Base-by-base conservation (phyloP, 2,329 filamentous ascomycete species). In the Alternaria consortialis region DNA sequence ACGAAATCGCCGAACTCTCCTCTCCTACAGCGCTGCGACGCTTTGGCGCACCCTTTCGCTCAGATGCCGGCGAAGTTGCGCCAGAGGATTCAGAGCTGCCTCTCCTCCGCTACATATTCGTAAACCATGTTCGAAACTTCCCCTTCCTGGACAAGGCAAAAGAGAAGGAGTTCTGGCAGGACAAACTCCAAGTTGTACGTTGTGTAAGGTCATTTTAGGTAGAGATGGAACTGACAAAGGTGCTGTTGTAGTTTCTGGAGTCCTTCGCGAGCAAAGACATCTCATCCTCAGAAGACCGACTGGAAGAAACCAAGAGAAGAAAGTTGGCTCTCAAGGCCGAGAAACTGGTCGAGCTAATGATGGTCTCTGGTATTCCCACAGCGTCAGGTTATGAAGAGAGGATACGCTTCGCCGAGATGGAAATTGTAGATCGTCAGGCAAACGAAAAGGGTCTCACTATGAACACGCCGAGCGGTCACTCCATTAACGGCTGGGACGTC, bases 101-200 rank as follows among this genome's bases (percentile, higher is more conserved):
- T 17, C 91, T 99, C 64, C 84, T 99, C 63, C 88, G 95, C 67
- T 98, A 95, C 82, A 97, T 99, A 74, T 99, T 99, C 77, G 95
- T 98, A 56, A 91, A 98, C 77, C 94, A 98, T 88, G 89, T 99
- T 61, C 93, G 95, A 74, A 96, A 98, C 73, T 99, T 99, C 73
- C 95, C 95, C 1, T 99, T 99, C 76, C 87, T 99, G 66, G 93
- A 99, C 80, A 93, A 97, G 84, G 95, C 95, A 23, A 91, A 88
- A 74, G 95, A 99, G 85, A 97, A 98, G 86, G 95, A 99, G 81
- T 99, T 99, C 75, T 99, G 95, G 95, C 95, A 99, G 82, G 93
- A 98, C 77, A 98, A 97, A 79, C 84, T 99, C 62, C 95, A 99
- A 83, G 88, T 94, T 76, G 92, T 97, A 81, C 70, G 91, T 89